These are phyloP conservation scores for Fistulifera solaris DNA, from an alignment of 108 stramenopile genomes.

Conservation along the genomic window DNA sequence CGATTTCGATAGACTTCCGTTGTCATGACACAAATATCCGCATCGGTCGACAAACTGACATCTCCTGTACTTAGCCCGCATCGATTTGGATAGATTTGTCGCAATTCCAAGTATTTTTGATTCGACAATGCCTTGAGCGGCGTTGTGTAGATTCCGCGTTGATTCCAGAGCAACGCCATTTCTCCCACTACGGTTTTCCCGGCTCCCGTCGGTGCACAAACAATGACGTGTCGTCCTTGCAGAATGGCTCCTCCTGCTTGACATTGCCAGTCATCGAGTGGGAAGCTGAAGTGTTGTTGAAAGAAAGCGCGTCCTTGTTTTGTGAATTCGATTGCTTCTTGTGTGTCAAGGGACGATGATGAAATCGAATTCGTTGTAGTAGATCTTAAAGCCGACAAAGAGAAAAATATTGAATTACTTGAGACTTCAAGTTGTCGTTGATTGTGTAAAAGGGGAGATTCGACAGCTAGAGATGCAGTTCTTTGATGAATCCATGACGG, in stretches of 20 bases:
- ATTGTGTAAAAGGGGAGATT: too few species aligned
- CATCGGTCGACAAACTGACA: conserved; percentile 75
- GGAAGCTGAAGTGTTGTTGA: conserved; percentile 38
- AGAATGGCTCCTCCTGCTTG: conserved; percentile 47
- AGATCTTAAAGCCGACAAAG: too few species aligned
- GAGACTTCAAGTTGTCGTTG: too few species aligned
- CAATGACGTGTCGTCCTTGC: conserved; percentile 75
- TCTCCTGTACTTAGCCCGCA: conserved; percentile 71
- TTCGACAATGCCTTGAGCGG: conserved; percentile 92
- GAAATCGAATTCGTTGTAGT: too few species aligned
- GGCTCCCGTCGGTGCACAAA: conserved; percentile 86
- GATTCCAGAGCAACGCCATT: conserved; percentile 74
- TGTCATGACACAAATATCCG: conserved; percentile 86
- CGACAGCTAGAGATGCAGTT: too few species aligned
- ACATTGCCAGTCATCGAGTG: conserved; percentile 54
- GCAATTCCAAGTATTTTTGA: conserved; percentile 83
- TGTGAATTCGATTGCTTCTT: conserved; percentile 1
- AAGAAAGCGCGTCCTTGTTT: conserved; percentile 11
- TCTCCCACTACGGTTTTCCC: conserved; percentile 76
- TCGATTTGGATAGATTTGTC: conserved; percentile 41
- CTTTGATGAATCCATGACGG: too few species aligned
- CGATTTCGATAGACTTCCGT: conserved; percentile 94
- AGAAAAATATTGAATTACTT: too few species aligned
- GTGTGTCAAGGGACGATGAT: too few species aligned
- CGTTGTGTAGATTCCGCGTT: conserved; percentile 82